Conservation (phyloP, 2,329 filamentous ascomycete species). For the Alternaria sp. region DNA sequence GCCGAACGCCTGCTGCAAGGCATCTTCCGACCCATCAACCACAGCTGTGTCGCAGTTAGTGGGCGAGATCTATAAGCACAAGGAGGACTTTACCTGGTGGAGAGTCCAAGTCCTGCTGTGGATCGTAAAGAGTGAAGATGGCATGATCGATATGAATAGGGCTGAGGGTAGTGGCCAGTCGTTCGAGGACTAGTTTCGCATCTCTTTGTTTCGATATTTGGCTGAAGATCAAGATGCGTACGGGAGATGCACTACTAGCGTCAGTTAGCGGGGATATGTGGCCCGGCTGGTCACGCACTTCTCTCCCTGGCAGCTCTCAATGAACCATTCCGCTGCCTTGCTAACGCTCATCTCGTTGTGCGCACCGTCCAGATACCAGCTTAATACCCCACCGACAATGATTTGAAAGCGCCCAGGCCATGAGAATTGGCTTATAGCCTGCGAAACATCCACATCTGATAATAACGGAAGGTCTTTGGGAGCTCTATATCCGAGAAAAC, state of each 20-base stretch:
- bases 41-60: neutral
- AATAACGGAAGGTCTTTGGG: neutral
- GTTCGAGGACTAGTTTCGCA: neutral
- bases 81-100: neutral
- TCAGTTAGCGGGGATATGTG: neutral
- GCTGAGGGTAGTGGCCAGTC: neutral
- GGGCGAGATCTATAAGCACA: neutral
- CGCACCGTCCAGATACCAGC: slow-evolving; percentile 21
- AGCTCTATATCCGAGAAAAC: neutral
- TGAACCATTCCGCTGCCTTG: slow-evolving; percentile 21
- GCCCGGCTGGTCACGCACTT: neutral
- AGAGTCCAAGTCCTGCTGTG: neutral
- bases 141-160: slow-evolving; percentile 1
- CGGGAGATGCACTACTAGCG: neutral
- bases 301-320: neutral
- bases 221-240: slow-evolving; percentile 4
- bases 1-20: neutral
- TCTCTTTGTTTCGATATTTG: slow-evolving; percentile 1
- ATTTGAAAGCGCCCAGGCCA: neutral
- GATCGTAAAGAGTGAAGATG: slow-evolving; percentile 1
- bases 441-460: neutral
- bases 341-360: slow-evolving; percentile 23
- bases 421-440: neutral
- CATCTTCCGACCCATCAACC: neutral
- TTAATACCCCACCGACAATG: neutral